Percentiles rank a stretch among this genome's conserved stretches.
Conservation (phyloP, 345 rosid genomes). For the Cardiospermum halicacabum region DNA sequence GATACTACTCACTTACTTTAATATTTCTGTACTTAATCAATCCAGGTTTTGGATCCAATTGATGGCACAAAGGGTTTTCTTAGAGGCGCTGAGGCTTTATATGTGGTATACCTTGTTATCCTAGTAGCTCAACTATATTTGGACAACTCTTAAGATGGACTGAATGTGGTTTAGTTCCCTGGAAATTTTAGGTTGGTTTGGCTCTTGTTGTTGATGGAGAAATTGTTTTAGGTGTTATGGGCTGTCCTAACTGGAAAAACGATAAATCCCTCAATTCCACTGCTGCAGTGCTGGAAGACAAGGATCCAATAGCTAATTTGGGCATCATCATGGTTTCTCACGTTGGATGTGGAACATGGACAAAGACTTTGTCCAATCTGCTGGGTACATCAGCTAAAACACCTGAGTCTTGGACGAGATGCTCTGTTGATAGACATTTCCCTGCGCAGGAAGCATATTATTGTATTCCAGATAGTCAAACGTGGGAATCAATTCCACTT, state of each 20-base stretch:
- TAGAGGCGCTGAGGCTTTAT: conserved; percentile 65
- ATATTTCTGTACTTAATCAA: conserved; percentile 10
- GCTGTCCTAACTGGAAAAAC: conserved; percentile 82
- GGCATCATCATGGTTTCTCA: conserved; percentile 77
- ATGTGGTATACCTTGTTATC: conserved; percentile 58
- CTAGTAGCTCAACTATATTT: not conserved
- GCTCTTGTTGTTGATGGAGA: conserved; percentile 84
- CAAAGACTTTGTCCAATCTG: conserved; percentile 29
- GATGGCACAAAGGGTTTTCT: conserved; percentile 89
- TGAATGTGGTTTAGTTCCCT: conserved; percentile 11
- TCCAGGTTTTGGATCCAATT: conserved; percentile 84
- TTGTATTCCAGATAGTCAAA: conserved; percentile 75
- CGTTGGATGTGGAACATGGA: conserved; percentile 83
- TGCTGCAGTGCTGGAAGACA: conserved; percentile 14
- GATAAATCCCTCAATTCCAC: conserved; percentile 23
- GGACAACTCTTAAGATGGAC: conserved; percentile 1
- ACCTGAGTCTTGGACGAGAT: conserved; percentile 55
- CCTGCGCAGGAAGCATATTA: conserved; percentile 49
- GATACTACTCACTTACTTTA: conserved; percentile 1
- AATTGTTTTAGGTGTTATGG: conserved; percentile 76
- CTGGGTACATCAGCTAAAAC: conserved; percentile 24
- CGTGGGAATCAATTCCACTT: conserved; percentile 72
- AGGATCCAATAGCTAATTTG: conserved; percentile 19
- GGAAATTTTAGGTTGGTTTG: conserved; percentile 69
- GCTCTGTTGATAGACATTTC: conserved; percentile 55